Evolutionary conservation across 176 grass and related monocot genomes (phyloP).

Genomic region (Avena atlantica): DNA sequence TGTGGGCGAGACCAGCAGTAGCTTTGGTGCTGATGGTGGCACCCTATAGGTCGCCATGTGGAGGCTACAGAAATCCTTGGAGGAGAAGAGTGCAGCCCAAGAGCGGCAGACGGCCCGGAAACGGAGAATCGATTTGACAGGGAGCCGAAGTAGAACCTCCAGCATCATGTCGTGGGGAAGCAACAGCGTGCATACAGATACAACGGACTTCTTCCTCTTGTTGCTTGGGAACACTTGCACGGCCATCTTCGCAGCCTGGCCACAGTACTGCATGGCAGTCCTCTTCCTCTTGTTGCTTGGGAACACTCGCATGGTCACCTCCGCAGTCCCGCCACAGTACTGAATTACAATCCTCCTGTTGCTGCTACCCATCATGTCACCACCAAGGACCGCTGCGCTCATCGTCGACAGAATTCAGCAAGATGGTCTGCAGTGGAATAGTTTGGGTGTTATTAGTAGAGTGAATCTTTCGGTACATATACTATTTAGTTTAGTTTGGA

Average conservation of each 20-base stretch:
- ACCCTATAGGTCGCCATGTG: neutral
- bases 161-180: too few species aligned
- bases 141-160: too few species aligned
- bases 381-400: neutral
- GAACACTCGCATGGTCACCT: neutral
- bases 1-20: neutral
- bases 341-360: neutral
- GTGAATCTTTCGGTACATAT: neutral
- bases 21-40: neutral
- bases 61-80: too few species aligned
- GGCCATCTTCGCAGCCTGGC: too few species aligned
- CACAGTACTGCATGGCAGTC: too few species aligned
- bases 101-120: too few species aligned
- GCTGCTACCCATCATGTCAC: neutral
- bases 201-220: too few species aligned
- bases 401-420: neutral
- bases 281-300: neutral
- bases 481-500: neutral
- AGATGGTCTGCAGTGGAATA: neutral
- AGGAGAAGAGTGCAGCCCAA: too few species aligned
- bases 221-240: too few species aligned
- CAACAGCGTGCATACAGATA: too few species aligned
- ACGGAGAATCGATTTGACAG: too few species aligned
- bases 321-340: neutral
- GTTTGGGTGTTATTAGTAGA: neutral